A percentile compares a stretch with the other conserved stretches of the same genome.
phyloP scores from a whole-genome alignment of 495 filamentous ascomycete species.

The Apodospora peruviana region DNA sequence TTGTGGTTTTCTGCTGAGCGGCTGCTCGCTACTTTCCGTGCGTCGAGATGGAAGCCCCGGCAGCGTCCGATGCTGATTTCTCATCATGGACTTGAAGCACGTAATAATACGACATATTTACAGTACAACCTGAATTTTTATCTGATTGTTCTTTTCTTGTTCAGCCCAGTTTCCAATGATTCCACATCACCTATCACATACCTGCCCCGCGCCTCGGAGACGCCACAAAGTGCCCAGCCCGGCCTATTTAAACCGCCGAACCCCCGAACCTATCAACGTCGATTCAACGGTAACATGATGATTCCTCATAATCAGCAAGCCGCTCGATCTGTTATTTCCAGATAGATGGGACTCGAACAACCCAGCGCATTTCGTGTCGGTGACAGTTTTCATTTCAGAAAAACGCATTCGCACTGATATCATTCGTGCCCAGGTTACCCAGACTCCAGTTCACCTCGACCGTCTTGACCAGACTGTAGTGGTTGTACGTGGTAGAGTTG shows the following conservation, averaged over 20 bases:
- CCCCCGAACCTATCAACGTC: no score
- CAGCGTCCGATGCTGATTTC: no score
- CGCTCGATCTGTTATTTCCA: no score
- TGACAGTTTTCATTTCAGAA: slow-evolving; percentile 12
- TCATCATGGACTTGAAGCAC: not conserved
- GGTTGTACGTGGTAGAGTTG: slow-evolving; percentile 62
- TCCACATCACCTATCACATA: slow-evolving; percentile 4
- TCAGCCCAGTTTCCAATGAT: not conserved
- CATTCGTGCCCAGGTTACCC: slow-evolving; percentile 30
- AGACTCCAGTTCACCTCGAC: slow-evolving; percentile 57
- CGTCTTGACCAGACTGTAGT: slow-evolving; percentile 66
- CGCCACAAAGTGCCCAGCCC: no score
- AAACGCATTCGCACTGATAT: slow-evolving; percentile 16
- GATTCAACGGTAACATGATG: no score
- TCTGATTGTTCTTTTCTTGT: no score
- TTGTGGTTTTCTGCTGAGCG: not conserved
- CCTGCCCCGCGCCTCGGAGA: no score
- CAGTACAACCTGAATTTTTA: not conserved
- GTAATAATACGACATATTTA: not conserved
- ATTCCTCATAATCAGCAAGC: no score
- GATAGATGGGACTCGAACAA: no score
- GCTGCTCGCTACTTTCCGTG: not conserved
- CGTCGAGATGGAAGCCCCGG: no score
- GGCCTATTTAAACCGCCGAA: no score
- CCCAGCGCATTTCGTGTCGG: no score